Evolutionary conservation across 2,329 filamentous ascomycete genomes (phyloP).

Genomic region (Paraconiothyrium brasiliense): DNA sequence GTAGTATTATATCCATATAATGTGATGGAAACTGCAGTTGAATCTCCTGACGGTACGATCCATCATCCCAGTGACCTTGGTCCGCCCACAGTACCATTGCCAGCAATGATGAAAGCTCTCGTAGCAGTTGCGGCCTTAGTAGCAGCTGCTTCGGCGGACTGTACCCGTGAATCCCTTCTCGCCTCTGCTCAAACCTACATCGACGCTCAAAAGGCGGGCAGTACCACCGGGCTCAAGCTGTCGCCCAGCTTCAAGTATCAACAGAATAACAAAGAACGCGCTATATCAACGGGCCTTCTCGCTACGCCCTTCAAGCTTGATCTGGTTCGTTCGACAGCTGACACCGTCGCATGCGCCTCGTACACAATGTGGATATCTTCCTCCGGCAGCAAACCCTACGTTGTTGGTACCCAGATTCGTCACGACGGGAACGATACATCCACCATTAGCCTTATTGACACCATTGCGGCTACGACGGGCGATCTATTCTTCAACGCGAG

Average conservation of each 20-base stretch:
- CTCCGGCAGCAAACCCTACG: constrained; percentile 34
- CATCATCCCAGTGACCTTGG: neutral
- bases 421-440: constrained; percentile 34
- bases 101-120: constrained; percentile 7
- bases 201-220: constrained; percentile 33
- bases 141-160: constrained; percentile 22
- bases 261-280: constrained; percentile 40
- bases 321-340: constrained; percentile 37
- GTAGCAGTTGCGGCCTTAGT: constrained; percentile 1
- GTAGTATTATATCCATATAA: neutral
- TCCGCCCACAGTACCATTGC: neutral
- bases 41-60: neutral
- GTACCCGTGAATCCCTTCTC: constrained; percentile 39
- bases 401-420: constrained; percentile 40
- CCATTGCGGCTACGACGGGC: constrained; percentile 39
- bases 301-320: constrained; percentile 32
- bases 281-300: constrained; percentile 33
- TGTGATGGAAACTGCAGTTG: neutral
- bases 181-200: constrained; percentile 36
- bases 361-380: constrained; percentile 42
- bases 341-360: constrained; percentile 36
- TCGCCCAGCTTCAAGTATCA: constrained; percentile 39
- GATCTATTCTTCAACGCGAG: constrained; percentile 43
- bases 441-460: constrained; percentile 37
- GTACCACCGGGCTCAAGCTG: constrained; percentile 29